Evolutionary conservation across 192 early-diverging fungal species (phyloP), one percentile per base, ranked within the genome.

Genomic region (Linderina pennispora): DNA sequence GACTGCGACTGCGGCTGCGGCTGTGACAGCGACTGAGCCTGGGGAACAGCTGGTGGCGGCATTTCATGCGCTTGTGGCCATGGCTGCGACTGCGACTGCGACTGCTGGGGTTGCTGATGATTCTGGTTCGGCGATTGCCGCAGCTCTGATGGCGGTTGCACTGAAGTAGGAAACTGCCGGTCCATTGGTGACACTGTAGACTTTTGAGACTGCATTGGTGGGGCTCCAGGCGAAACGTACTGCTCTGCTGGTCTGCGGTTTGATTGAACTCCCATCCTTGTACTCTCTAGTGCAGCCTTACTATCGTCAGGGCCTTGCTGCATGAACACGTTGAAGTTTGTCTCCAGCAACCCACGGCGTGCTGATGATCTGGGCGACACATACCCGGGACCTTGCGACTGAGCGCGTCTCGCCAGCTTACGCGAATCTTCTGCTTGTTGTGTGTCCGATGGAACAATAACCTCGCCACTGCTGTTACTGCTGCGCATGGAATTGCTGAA

Each of bases 321-420:
- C n/a, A n/a, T n/a, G n/a, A 68, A 37, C 23, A 40, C 44, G 7
- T 68, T 58, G 53, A 61, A 68, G 34, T 53, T 62, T 20, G 38
- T 53, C 13, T 58, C 58, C 11, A 22, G 15, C 14, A 22, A 31
- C 10, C 23, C 35, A 5, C 54, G 40, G n/a, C 65, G 56, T 25
- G 50, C 49, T 8, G 58, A 53, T 22, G 52, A 40, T n/a, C 34
- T 55, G 11, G 65, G 65, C 41, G 65, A 69, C 13, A 26, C 23
- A 31, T 46, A 48, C 4, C 34, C 53, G 10, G 45, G 17, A n/a
- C 49, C 32, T 17, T 37, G 20, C 21, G 31, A 38, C 35, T 43
- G 43, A 9, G 52, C 44, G 10, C 60, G 52, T 14, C n/a, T 28
- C 1, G 36, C 50, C 4, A 43, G 8, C 40, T 41, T 14, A n/a